Percentiles rank a stretch among this genome's conserved stretches.
phyloP scores from a whole-genome alignment of 768 basidiomycete species.

The Xerocomus brunneocitrinus region DNA sequence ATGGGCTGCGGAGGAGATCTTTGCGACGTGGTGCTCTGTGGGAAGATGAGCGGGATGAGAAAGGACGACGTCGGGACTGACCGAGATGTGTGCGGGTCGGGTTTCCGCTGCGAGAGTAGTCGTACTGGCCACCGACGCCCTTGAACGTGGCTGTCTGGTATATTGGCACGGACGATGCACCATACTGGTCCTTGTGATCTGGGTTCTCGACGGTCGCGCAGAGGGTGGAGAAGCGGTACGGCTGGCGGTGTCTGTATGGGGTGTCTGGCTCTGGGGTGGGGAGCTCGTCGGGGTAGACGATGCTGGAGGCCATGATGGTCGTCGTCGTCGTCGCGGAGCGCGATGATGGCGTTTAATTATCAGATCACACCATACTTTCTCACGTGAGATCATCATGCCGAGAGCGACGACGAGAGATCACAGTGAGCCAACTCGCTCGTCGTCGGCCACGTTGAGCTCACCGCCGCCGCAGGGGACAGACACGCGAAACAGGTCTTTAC shows the following conservation, averaged over 20 bases:
- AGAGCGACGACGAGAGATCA: conserved; percentile 19
- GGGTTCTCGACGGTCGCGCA: conserved; percentile 93
- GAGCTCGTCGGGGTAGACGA: conserved; percentile 42
- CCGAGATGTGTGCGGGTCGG: conserved; percentile 94
- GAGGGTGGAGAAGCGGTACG: conserved; percentile 85
- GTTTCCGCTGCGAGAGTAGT: conserved; percentile 94
- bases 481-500: conserved; percentile 43
- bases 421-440: conserved; percentile 30
- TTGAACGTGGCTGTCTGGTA: conserved; percentile 99
- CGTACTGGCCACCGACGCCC: conserved; percentile 83
- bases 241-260: conserved; percentile 60
- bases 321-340: conserved; percentile 11
- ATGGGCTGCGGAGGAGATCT: conserved; percentile 89
- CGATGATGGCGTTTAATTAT: neutral
- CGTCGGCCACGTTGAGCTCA: conserved; percentile 10
- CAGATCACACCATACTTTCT: conserved; percentile 13
- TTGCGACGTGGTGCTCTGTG: conserved; percentile 93
- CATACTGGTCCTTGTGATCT: conserved; percentile 90
- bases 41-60: neutral
- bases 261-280: conserved; percentile 83
- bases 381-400: conserved; percentile 24
- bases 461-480: conserved; percentile 38
- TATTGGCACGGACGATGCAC: conserved; percentile 91
- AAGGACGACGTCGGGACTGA: conserved; percentile 33
- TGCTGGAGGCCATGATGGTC: neutral